Base-by-base conservation (phyloP, 1,284 basidiomycete genomes). In the Pterulicium gracile region DNA sequence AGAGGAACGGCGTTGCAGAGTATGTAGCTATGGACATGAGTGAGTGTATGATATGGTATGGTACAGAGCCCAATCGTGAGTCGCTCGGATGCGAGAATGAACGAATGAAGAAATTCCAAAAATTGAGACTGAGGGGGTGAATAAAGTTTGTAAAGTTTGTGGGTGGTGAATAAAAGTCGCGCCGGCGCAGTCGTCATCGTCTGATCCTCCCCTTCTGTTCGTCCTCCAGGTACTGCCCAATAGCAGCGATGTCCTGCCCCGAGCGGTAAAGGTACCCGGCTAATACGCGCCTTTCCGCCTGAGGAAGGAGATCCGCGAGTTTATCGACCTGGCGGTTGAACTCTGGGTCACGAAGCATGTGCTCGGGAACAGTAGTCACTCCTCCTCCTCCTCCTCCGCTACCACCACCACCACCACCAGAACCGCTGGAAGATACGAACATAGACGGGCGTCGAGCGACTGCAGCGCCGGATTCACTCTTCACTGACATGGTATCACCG, bases 151-250 rank as follows among this genome's bases (percentile, higher is more conserved):
- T 32, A 7, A 32, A n/a, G 27, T 10, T 32, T 7, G 27, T 7
- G 27, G n/a, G n/a, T n/a, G 27, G 7, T 32, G 27, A 46, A 24
- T 10, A 27, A 24, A 47, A 17, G 10, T 17, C 39, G 1, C 13
- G 13, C 19, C 22, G 36, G 5, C 5, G 7, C 14, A 52, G 62
- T 53, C 70, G 42, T 68, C 61, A 39, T 43, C 62, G 57, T 44
- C 69, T 70, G 40, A 88, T 59, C 17, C 66, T 72, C 18, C 85
- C 86, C 54, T 81, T 83, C 67, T 83, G 84, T 61, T 91, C 87
- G 55, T 93, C 89, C 54, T 91, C 88, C 22, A 93, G 66, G 61
- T 90, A 93, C 56, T 87, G 83, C 17, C 88, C 85, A 56, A 93
- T 88, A 4, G 89, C 89, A 41, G 84, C 64, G 47, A 89, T 83